phyloP scores from a whole-genome alignment of 768 basidiomycete genomes.

The Obba rivulosa region DNA sequence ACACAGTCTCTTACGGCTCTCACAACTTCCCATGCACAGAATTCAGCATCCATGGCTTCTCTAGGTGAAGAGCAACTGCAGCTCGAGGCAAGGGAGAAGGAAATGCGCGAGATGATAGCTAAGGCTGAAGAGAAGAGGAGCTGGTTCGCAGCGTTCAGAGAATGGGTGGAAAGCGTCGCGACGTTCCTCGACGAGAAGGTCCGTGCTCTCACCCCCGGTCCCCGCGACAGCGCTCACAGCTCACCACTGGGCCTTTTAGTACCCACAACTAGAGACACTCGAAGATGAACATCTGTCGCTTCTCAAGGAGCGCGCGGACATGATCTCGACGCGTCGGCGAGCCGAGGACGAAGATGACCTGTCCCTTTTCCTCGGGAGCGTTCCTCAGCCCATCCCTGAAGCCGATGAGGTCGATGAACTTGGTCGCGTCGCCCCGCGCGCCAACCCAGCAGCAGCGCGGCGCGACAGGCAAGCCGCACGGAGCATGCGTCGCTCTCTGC shows the following conservation, averaged over 20 bases:
- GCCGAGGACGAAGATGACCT: conserved; percentile 82
- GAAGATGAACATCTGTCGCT: conserved; percentile 73
- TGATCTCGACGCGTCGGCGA: conserved; percentile 62
- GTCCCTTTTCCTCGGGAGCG: conserved; percentile 56
- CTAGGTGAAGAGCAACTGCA: conserved; percentile 50
- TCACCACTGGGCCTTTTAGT: conserved; percentile 39
- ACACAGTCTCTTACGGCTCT: conserved; percentile 54
- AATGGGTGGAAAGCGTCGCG: conserved; percentile 79
- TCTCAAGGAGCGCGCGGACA: conserved; percentile 65
- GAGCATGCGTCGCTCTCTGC: conserved; percentile 44
- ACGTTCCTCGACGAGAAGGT: conserved; percentile 90
- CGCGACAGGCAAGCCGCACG: conserved; percentile 59
- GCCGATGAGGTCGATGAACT: conserved; percentile 56
- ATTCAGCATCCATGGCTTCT: conserved; percentile 49
- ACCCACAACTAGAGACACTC: conserved; percentile 69
- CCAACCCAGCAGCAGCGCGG: conserved; percentile 40
- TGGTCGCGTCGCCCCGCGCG: conserved; percentile 44
- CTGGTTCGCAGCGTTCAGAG: conserved; percentile 75
- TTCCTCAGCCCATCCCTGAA: conserved; percentile 27
- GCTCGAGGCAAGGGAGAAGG: conserved; percentile 61
- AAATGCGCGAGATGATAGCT: conserved; percentile 70
- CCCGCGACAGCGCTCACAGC: neutral
- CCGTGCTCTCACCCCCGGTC: conserved; percentile 4
- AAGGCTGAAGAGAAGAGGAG: conserved; percentile 72
- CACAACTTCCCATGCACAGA: conserved; percentile 62